Percentiles rank a stretch among this genome's conserved stretches.
These are phyloP conservation scores for Candida awuae DNA, from an alignment of 805 yeast genomes.

Conservation along the genomic window DNA sequence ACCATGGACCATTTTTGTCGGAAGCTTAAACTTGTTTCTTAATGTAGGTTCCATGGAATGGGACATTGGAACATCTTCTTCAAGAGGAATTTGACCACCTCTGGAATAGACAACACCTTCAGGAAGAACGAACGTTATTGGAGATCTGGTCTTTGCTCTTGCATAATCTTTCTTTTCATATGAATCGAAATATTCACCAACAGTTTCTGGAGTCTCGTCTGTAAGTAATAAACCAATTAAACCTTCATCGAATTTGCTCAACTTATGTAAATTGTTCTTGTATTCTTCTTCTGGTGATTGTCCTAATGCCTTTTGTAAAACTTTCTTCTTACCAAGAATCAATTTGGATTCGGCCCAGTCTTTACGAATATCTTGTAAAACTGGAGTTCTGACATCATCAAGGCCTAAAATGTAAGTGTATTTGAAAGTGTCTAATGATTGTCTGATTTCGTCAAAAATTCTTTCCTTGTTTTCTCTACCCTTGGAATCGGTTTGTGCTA, in stretches of 20 bases:
- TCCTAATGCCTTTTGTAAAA: slow-evolving; percentile 88
- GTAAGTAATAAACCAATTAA: slow-evolving; percentile 86
- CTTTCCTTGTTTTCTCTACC: slow-evolving; percentile 88
- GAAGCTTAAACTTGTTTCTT: slow-evolving; percentile 82
- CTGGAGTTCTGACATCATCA: slow-evolving; percentile 93
- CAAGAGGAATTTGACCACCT: slow-evolving; percentile 84
- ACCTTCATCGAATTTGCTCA: slow-evolving; percentile 60
- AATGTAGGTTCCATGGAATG: slow-evolving; percentile 92
- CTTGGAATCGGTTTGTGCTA: slow-evolving; percentile 94
- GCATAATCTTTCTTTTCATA: slow-evolving; percentile 78
- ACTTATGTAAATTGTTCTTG: slow-evolving; percentile 68
- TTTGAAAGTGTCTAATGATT: slow-evolving; percentile 65
- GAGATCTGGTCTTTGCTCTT: slow-evolving; percentile 80
- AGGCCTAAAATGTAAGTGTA: slow-evolving; percentile 81
- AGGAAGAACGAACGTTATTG: slow-evolving; percentile 79
- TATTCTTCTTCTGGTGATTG: slow-evolving; percentile 83
- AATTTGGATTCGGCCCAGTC: slow-evolving; percentile 91
- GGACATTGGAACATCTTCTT: slow-evolving; percentile 94
- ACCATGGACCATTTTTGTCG: slow-evolving; percentile 85
- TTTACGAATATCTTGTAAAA: slow-evolving; percentile 82
- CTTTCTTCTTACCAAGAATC: slow-evolving; percentile 87
- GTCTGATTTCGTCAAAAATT: slow-evolving; percentile 84
- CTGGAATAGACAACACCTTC: slow-evolving; percentile 88
- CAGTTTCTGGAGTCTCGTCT: slow-evolving; percentile 81
- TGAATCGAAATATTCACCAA: slow-evolving; percentile 74